Evolutionary conservation across 2,329 filamentous ascomycete species (phyloP).

Genomic region (Clonostachys rosea): DNA sequence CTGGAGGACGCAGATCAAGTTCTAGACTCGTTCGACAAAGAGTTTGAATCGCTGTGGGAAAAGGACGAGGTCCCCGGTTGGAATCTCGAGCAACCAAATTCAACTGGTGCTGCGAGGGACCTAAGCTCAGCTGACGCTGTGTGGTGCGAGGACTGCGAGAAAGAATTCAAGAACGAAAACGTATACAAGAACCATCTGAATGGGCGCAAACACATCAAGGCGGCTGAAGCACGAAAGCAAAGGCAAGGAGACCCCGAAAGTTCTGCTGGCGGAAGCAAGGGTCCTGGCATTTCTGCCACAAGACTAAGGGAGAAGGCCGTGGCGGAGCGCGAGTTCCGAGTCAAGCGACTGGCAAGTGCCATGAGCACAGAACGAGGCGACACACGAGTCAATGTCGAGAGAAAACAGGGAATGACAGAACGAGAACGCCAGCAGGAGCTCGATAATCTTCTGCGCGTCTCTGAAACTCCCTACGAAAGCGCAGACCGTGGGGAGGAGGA

Average conservation of each 20-base stretch:
- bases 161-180: conserved; percentile 92
- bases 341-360: conserved; percentile 72
- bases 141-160: conserved; percentile 90
- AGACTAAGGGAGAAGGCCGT: conserved; percentile 84
- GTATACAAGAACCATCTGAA: conserved; percentile 86
- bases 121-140: conserved; percentile 55
- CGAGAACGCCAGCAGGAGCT: conserved; percentile 91
- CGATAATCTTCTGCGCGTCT: conserved; percentile 67
- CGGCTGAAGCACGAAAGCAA: conserved; percentile 61
- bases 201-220: conserved; percentile 90
- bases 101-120: conserved; percentile 17
- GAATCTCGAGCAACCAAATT: conserved; percentile 49
- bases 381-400: conserved; percentile 90
- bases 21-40: conserved; percentile 69
- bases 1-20: conserved; percentile 81
- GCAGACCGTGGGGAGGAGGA: conserved; percentile 70
- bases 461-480: conserved; percentile 20
- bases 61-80: conserved; percentile 77
- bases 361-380: conserved; percentile 87
- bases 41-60: conserved; percentile 82
- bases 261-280: conserved; percentile 11
- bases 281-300: conserved; percentile 26
- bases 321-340: conserved; percentile 80
- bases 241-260: conserved; percentile 28
- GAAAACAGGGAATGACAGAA: conserved; percentile 96